A percentile compares a stretch with the other conserved stretches of the same genome.
Conservation (phyloP, 2,329 filamentous ascomycete genomes). For the Venturia pyrina region DNA sequence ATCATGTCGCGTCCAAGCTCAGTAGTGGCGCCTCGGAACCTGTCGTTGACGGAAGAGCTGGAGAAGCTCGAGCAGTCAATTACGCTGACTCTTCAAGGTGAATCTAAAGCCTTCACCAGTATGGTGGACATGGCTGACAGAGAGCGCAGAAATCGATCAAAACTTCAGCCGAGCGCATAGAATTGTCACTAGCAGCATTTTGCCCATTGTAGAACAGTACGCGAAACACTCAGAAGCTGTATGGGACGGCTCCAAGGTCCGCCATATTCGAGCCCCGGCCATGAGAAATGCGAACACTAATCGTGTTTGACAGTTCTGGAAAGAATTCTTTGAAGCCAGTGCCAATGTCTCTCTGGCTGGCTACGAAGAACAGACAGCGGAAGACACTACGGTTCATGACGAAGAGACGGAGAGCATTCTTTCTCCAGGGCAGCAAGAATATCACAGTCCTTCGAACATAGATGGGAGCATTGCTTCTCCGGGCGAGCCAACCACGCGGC, state of each 20-base stretch:
- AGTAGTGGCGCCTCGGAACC: conserved; percentile 38
- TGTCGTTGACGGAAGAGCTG: conserved; percentile 87
- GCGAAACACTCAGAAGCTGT: conserved; percentile 86
- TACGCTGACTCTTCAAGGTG: conserved; percentile 87
- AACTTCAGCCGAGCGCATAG: conserved; percentile 96
- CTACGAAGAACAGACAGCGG: conserved; percentile 67
- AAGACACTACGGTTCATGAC: conserved; percentile 43
- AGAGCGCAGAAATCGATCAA: conserved; percentile 74
- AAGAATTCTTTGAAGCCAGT: conserved; percentile 98
- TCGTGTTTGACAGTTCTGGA: conserved; percentile 68
- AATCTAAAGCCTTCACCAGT: conserved; percentile 10
- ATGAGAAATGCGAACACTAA: conserved; percentile 12
- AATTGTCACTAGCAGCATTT: conserved; percentile 86
- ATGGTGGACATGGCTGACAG: neutral
- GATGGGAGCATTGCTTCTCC: conserved; percentile 27
- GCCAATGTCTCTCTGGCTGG: conserved; percentile 94
- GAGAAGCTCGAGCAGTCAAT: conserved; percentile 96
- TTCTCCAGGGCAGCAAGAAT: conserved; percentile 5
- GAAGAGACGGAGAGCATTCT: conserved; percentile 21
- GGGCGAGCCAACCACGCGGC: conserved; percentile 15
- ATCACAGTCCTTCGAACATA: conserved; percentile 16
- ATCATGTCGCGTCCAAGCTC: conserved; percentile 42
- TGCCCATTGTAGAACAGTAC: conserved; percentile 91
- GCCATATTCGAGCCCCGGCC: neutral
- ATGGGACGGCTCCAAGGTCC: conserved; percentile 91